phyloP scores from a whole-genome alignment of 768 basidiomycete species.

The Mycena chlorophos region DNA sequence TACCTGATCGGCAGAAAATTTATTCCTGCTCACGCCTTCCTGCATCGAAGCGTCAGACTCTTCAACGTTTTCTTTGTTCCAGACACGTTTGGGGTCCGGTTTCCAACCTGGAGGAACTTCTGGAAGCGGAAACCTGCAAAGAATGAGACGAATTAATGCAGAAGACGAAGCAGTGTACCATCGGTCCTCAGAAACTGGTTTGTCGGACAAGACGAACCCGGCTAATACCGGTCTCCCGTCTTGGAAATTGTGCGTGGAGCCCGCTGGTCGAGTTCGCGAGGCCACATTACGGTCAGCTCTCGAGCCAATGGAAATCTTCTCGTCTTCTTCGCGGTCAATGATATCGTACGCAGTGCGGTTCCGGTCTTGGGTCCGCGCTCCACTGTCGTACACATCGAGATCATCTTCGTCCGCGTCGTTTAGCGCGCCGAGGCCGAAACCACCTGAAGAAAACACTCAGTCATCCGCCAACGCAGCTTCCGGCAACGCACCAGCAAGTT shows the following conservation, averaged over 20 bases:
- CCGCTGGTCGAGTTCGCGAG: conserved; percentile 26
- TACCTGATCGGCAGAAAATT: conserved; percentile 74
- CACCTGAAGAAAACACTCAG: conserved; percentile 47
- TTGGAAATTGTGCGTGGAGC: conserved; percentile 51
- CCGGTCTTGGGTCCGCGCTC: conserved; percentile 31
- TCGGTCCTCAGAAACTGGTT: conserved; percentile 67
- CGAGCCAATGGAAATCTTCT: conserved; percentile 45
- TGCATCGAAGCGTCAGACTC: conserved; percentile 21
- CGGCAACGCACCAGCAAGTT: conserved; percentile 48
- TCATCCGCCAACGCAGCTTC: conserved; percentile 1
- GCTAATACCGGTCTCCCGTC: conserved; percentile 73
- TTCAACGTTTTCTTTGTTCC: conserved; percentile 55
- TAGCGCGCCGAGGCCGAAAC: conserved; percentile 84
- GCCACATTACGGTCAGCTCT: conserved; percentile 21
- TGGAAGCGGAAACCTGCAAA: conserved; percentile 76
- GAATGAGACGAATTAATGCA: background rate
- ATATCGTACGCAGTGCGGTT: conserved; percentile 67
- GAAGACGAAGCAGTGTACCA: conserved; percentile 46
- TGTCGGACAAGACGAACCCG: conserved; percentile 73
- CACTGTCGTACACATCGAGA: conserved; percentile 74
- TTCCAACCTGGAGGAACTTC: conserved; percentile 83
- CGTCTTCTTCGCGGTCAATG: conserved; percentile 64
- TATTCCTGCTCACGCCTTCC: conserved; percentile 50
- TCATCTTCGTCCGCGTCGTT: conserved; percentile 97
- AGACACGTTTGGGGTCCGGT: conserved; percentile 80